Percentiles rank a stretch among this genome's conserved stretches.
Conservation (phyloP, 202 grass and related monocot genomes). For the Schoenoplectus tabernaemontani region DNA sequence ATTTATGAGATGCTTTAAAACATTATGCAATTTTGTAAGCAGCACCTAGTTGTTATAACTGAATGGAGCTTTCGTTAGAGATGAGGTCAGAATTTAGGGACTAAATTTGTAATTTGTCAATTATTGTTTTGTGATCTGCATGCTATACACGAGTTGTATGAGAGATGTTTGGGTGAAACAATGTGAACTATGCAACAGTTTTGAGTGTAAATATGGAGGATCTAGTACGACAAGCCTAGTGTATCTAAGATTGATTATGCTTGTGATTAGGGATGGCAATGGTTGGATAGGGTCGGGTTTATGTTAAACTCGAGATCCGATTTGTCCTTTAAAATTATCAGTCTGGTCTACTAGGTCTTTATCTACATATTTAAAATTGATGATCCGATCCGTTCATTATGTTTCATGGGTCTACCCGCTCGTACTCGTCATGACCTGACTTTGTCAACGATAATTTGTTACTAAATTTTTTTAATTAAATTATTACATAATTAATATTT, state of each 20-base stretch:
- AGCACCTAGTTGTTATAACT: conserved; percentile 3
- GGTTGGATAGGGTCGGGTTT: too few relatives aligned
- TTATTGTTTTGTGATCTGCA: conserved; percentile 1
- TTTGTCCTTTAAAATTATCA: too few relatives aligned
- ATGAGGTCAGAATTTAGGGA: conserved; percentile 1
- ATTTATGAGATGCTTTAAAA: background rate
- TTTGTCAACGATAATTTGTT: too few relatives aligned
- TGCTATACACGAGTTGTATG: background rate
- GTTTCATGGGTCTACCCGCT: too few relatives aligned
- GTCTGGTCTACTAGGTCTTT: too few relatives aligned
- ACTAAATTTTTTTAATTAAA: too few relatives aligned
- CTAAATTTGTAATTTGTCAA: conserved; percentile 18
- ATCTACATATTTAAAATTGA: too few relatives aligned
- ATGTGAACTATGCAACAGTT: background rate
- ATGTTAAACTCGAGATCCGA: too few relatives aligned
- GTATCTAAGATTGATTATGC: background rate
- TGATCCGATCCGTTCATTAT: too few relatives aligned
- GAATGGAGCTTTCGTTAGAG: background rate
- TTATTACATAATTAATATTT: too few relatives aligned
- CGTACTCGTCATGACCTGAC: too few relatives aligned
- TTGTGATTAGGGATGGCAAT: too few relatives aligned
- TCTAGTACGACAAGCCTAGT: background rate
- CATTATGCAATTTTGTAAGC: background rate
- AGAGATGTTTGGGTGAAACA: background rate
- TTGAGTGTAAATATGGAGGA: conserved; percentile 25